Percentiles rank a stretch among this genome's conserved stretches.
These are phyloP conservation scores for Penicillium sp. DNA, from an alignment of 2,329 filamentous ascomycete species.

Conservation along the genomic window DNA sequence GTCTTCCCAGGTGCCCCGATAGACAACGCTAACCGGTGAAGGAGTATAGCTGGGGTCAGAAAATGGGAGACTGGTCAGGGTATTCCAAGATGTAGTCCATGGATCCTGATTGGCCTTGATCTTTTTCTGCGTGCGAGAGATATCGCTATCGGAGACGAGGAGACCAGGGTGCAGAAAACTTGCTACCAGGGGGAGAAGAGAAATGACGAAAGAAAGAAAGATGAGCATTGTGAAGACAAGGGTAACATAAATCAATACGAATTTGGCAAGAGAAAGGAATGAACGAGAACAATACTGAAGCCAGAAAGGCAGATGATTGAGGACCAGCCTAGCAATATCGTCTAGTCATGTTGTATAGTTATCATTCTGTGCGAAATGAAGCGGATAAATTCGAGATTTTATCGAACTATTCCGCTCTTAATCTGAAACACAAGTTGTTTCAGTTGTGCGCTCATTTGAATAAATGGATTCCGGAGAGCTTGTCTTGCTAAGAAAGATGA, in stretches of 20 bases:
- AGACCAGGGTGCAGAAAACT: constrained; percentile 9
- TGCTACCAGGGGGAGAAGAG: not conserved
- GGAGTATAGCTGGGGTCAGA: constrained; percentile 1
- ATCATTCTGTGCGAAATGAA: not conserved
- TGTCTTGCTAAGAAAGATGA: too few relatives aligned
- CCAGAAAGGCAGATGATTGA: not conserved
- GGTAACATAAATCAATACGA: not conserved
- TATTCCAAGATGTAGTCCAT: constrained; percentile 8
- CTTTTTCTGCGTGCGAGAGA: not conserved
- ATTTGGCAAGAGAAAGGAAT: not conserved
- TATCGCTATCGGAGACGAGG: constrained; percentile 4
- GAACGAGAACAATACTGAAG: not conserved
- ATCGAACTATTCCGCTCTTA: not conserved
- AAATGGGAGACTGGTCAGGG: not conserved
- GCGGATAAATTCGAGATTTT: not conserved
- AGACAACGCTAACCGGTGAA: not conserved
- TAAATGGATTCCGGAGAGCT: too few relatives aligned
- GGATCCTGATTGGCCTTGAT: constrained; percentile 1
- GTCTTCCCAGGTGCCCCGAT: not conserved
- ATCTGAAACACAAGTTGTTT: not conserved
- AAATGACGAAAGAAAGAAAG: not conserved
- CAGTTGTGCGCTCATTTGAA: not conserved
- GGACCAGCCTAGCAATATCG: not conserved
- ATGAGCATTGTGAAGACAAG: not conserved
- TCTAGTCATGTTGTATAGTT: too few relatives aligned